A percentile compares a stretch with the other conserved stretches of the same genome.
phyloP scores from a whole-genome alignment of 352 stramenopile genomes.

The Globisporangium sylvaticum region DNA sequence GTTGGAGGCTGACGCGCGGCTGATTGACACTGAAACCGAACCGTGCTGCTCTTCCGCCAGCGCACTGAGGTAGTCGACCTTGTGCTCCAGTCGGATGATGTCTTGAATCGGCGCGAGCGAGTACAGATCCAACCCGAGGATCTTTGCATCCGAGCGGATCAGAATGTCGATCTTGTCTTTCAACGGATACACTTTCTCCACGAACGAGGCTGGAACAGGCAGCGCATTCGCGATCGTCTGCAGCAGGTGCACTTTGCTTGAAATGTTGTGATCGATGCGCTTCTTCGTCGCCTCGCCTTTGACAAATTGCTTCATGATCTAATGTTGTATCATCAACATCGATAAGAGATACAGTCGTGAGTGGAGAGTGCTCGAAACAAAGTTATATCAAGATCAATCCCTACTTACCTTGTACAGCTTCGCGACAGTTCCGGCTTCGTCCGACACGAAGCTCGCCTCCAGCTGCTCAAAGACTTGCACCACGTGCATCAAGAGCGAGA shows the following conservation, averaged over 20 bases:
- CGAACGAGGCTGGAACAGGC: conserved; percentile 30
- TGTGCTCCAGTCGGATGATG: conserved; percentile 65
- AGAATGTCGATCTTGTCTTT: conserved; percentile 58
- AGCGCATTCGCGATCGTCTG: conserved; percentile 44
- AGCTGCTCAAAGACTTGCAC: conserved; percentile 64
- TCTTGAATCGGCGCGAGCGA: conserved; percentile 37
- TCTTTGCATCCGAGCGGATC: conserved; percentile 65
- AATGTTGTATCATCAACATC: background rate
- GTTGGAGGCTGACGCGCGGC: conserved; percentile 48
- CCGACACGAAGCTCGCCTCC: conserved; percentile 29
- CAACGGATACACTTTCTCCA: conserved; percentile 30
- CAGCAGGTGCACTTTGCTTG: conserved; percentile 44
- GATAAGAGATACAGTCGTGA: background rate
- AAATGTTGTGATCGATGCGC: conserved; percentile 30
- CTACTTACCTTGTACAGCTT: conserved; percentile 37
- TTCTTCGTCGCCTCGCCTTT: conserved; percentile 51
- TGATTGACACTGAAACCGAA: conserved; percentile 54
- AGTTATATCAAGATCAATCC: background rate
- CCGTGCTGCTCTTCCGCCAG: conserved; percentile 56
- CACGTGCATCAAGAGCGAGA: conserved; percentile 60
- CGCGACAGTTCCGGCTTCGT: conserved; percentile 30
- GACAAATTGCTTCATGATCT: conserved; percentile 49
- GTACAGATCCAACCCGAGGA: conserved; percentile 66
- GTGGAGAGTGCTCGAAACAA: background rate
- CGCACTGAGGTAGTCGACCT: conserved; percentile 66